Conservation (phyloP, 2,329 filamentous ascomycete genomes). For the Drechslerella coelobrocha region DNA sequence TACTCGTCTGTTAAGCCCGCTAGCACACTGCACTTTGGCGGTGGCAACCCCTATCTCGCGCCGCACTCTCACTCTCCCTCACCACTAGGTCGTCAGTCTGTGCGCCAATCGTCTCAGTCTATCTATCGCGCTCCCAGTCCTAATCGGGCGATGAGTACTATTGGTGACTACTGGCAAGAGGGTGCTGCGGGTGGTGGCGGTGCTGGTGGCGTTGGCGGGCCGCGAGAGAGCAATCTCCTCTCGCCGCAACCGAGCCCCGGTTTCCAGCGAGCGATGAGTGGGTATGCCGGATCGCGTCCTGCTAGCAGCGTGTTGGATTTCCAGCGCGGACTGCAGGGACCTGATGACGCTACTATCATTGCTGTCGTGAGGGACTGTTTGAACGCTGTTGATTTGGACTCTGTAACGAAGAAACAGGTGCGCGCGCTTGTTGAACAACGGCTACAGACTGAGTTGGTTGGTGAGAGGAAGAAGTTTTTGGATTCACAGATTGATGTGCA, state of each 20-base stretch:
- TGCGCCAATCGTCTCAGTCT: conserved; percentile 56
- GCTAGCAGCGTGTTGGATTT: conserved; percentile 64
- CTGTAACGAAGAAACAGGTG: conserved; percentile 98
- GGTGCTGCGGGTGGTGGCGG: conserved; percentile 49
- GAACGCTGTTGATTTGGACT: conserved; percentile 88
- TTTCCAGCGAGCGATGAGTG: conserved; percentile 50
- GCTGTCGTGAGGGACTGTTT: conserved; percentile 85
- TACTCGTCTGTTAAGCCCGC: conserved; percentile 90
- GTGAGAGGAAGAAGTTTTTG: conserved; percentile 86
- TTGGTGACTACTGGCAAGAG: conserved; percentile 56
- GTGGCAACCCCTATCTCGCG: conserved; percentile 74
- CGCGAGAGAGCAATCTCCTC: conserved; percentile 58
- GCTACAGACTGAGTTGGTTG: conserved; percentile 83
- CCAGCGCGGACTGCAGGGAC: conserved; percentile 66
- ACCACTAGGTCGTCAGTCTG: conserved; percentile 65
- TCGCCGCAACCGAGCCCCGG: conserved; percentile 57
- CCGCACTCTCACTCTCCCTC: conserved; percentile 73
- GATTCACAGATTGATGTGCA: conserved; percentile 92
- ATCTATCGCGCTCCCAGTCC: conserved; percentile 50
- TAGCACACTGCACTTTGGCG: conserved; percentile 74
- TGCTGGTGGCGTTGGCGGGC: conserved; percentile 51
- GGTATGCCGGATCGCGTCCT: conserved; percentile 51
- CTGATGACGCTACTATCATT: conserved; percentile 79
- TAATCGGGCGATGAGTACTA: conserved; percentile 66
- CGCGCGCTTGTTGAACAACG: conserved; percentile 90